phyloP scores from a whole-genome alignment of 192 early-diverging fungal species.

The Coemansia sp. region DNA sequence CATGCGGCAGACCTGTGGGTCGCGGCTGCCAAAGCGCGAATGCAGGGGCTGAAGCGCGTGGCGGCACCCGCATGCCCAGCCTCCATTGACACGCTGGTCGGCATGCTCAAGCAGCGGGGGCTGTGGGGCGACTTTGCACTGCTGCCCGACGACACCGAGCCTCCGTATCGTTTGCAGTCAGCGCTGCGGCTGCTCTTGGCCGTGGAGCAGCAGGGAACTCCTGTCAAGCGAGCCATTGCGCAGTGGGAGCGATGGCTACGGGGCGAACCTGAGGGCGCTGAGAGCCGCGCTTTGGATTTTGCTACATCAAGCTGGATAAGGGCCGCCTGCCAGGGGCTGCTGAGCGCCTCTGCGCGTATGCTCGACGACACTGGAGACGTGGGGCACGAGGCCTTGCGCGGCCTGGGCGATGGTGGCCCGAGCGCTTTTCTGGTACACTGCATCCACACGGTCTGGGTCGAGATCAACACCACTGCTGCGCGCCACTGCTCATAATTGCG shows the following conservation, averaged over 20 bases:
- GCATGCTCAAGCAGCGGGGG: constrained; percentile 22
- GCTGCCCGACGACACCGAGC: constrained; percentile 17
- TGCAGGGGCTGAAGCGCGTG: constrained; percentile 3
- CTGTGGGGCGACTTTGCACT: constrained; percentile 46
- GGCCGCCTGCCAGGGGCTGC: constrained; percentile 10
- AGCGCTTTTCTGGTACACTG: constrained; percentile 18
- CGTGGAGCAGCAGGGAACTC: constrained; percentile 6
- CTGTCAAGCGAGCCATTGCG: constrained; percentile 16
- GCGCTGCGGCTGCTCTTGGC: constrained; percentile 36
- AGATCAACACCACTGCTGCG: constrained; percentile 19
- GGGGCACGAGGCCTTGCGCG: background rate
- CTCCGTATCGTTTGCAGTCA: constrained; percentile 32
- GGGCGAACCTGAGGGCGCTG: constrained; percentile 4
- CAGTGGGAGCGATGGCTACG: constrained; percentile 34
- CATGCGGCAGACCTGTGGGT: constrained; percentile 17
- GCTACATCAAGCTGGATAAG: constrained; percentile 14
- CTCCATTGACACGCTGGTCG: constrained; percentile 17
- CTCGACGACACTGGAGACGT: background rate
- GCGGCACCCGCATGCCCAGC: background rate
- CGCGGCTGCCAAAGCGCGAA: constrained; percentile 6
- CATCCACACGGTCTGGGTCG: constrained; percentile 21
- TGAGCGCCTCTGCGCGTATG: background rate
- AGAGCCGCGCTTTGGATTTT: background rate
- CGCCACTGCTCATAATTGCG: background rate
- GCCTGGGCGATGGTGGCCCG: background rate